phyloP scores from a whole-genome alignment of 176 grass and related monocot species.

The Neostapfia colusana region DNA sequence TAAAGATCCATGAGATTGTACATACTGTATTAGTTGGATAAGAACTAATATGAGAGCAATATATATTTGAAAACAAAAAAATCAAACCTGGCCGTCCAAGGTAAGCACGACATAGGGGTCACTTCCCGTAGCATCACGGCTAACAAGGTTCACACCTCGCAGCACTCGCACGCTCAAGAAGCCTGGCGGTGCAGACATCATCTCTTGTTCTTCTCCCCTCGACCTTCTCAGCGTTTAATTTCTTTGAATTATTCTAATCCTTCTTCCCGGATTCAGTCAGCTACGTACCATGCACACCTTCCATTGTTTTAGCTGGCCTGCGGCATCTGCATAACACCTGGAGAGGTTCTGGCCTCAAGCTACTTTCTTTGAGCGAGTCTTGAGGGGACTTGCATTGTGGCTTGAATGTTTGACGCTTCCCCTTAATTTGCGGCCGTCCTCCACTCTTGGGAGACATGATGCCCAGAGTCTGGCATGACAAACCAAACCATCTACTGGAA shows the following conservation, averaged over 20 bases:
- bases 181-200: conserved; percentile 36
- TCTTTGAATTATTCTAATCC: too few species aligned
- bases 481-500: neutral
- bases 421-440: neutral
- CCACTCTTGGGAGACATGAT: neutral
- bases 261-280: too few species aligned
- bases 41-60: neutral
- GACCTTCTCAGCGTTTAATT: neutral
- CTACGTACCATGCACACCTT: too few species aligned
- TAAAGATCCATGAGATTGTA: neutral
- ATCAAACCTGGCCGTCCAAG: conserved; percentile 41
- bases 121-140: conserved; percentile 42
- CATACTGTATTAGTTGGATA: neutral
- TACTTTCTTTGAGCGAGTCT: neutral
- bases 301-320: neutral
- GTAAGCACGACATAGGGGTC: conserved; percentile 58
- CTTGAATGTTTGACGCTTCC: neutral
- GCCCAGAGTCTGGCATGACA: neutral
- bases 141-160: conserved; percentile 50
- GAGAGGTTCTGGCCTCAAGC: neutral
- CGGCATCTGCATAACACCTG: neutral
- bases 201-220: neutral
- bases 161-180: conserved; percentile 47
- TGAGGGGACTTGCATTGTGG: neutral
- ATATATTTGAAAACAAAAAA: neutral